A percentile compares a stretch with the other conserved stretches of the same genome.
These are phyloP conservation scores for Medicago truncatula DNA, from an alignment of 306 rosid genomes.

Conservation along the genomic window MtrunA17r5.0-ANR NC_053047.1:9856501-9857000, in stretches of 20 bases:
- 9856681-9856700: too few species aligned
- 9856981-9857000: constrained; percentile 49
- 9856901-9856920: constrained; percentile 87
- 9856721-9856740: neutral
- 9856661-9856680: too few species aligned
- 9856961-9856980: constrained; percentile 39
- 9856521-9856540: neutral
- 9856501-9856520: neutral
- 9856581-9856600: too few species aligned
- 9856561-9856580: too few species aligned
- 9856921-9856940: constrained; percentile 86
- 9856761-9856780: constrained; percentile 90
- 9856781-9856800: constrained; percentile 81
- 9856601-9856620: too few species aligned
- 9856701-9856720: too few species aligned
- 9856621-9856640: too few species aligned
- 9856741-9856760: constrained; percentile 63
- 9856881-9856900: constrained; percentile 72
- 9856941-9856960: constrained; percentile 68
- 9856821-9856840: constrained; percentile 73
- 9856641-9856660: too few species aligned
- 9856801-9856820: constrained; percentile 61
- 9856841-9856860: constrained; percentile 58
- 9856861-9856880: constrained; percentile 92
- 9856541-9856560: too few species aligned